Evolutionary conservation across 176 grass and related monocot species (phyloP).

Genomic region (Carex parvula): DNA sequence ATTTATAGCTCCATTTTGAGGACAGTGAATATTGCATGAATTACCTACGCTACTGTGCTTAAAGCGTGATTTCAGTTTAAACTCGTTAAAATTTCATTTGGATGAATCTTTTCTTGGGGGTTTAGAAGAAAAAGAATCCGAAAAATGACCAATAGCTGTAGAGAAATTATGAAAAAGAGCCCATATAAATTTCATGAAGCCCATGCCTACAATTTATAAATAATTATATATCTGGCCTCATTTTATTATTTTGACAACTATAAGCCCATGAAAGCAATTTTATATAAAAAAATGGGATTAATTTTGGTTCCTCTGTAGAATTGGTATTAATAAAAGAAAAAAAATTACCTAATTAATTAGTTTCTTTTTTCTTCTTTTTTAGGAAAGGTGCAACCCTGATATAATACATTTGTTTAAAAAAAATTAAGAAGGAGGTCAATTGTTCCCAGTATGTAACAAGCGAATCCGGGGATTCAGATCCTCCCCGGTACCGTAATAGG

Average conservation of each 20-base stretch:
- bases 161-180: not conserved
- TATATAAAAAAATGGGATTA: not conserved
- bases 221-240: not conserved
- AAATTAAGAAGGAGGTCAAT: not conserved
- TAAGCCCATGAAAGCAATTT: not conserved
- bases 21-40: constrained; percentile 19
- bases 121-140: not conserved
- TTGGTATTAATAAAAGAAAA: not conserved
- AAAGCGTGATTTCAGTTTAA: not conserved
- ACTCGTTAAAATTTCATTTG: not conserved
- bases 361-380: not conserved
- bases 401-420: not conserved
- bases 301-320: not conserved
- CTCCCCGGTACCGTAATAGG: no score
- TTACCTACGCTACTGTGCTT: not conserved
- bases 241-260: not conserved
- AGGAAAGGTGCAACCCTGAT: not conserved
- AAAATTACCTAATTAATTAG: not conserved
- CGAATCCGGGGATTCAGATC: not conserved
- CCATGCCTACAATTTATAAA: not conserved
- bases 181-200: not conserved
- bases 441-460: not conserved
- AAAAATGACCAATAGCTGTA: not conserved
- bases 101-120: not conserved
- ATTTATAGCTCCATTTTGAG: constrained; percentile 16